A percentile compares a stretch with the other conserved stretches of the same genome.
Evolutionary conservation across 129 eudicot species (phyloP).

Genomic region (Lactuca saligna): DNA sequence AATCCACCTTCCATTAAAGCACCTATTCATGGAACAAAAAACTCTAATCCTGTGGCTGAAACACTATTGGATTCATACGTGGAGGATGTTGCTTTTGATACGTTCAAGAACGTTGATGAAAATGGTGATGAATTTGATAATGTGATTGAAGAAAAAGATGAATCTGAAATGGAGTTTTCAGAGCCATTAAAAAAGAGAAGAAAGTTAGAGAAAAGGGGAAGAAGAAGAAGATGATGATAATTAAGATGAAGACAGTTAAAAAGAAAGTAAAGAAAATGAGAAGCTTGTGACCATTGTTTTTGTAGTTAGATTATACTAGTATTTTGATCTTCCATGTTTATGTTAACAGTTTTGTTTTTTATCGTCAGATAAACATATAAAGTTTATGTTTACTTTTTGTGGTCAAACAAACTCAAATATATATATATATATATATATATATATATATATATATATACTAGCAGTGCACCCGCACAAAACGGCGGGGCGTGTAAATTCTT

Average conservation of each 20-base stretch:
- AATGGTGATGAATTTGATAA: constrained; percentile 13
- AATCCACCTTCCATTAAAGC: constrained; percentile 27
- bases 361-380: too few species aligned
- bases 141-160: constrained; percentile 30
- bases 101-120: constrained; percentile 28
- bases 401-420: too few species aligned
- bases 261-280: constrained; percentile 36
- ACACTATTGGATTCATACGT: constrained; percentile 18
- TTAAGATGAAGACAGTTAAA: constrained; percentile 38
- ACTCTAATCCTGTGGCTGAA: constrained; percentile 30
- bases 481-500: too few species aligned
- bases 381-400: too few species aligned
- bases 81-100: constrained; percentile 32
- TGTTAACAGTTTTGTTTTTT: background rate
- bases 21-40: background rate
- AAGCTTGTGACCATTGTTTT: background rate
- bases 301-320: constrained; percentile 9
- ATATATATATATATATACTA: too few species aligned
- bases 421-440: too few species aligned
- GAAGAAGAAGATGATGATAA: constrained; percentile 43
- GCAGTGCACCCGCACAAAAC: too few species aligned
- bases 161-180: constrained; percentile 22
- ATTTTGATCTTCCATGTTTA: constrained; percentile 6
- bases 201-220: constrained; percentile 24
- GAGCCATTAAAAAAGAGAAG: constrained; percentile 21